phyloP scores from a whole-genome alignment of 176 grass and related monocot genomes.

The Neostapfia colusana region DNA sequence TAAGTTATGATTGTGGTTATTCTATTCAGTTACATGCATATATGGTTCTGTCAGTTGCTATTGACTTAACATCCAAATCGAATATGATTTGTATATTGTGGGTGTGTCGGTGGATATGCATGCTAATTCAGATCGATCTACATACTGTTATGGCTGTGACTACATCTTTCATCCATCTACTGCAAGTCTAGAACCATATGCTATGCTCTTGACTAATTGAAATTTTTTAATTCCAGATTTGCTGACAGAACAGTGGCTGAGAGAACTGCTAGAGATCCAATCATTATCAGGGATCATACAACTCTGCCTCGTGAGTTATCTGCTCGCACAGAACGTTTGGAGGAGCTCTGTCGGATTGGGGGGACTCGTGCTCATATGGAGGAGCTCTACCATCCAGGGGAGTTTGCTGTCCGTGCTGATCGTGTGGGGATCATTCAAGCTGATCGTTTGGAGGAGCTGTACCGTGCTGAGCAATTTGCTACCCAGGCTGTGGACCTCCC shows the following conservation, averaged over 20 bases:
- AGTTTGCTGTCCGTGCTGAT: slow-evolving; percentile 34
- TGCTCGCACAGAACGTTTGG: slow-evolving; percentile 31
- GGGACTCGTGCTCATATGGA: slow-evolving; percentile 26
- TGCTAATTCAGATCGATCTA: slow-evolving; percentile 25
- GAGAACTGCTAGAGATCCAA: slow-evolving; percentile 18
- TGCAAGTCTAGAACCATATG: slow-evolving; percentile 18
- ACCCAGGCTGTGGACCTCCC: slow-evolving; percentile 24
- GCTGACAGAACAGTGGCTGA: slow-evolving; percentile 43
- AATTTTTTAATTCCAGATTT: slow-evolving; percentile 42
- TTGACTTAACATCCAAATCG: neutral
- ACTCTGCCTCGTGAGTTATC: slow-evolving; percentile 22
- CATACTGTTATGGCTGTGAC: slow-evolving; percentile 14
- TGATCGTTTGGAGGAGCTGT: slow-evolving; percentile 26
- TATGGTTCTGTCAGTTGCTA: slow-evolving; percentile 8
- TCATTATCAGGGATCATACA: slow-evolving; percentile 45
- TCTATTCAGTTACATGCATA: slow-evolving; percentile 4
- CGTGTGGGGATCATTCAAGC: slow-evolving; percentile 12
- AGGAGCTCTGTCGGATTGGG: slow-evolving; percentile 26
- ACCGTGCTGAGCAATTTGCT: slow-evolving; percentile 32
- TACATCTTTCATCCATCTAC: slow-evolving; percentile 2
- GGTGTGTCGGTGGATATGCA: neutral
- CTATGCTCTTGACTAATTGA: slow-evolving; percentile 9
- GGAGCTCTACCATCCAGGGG: slow-evolving; percentile 34
- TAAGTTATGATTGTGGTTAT: slow-evolving; percentile 34
- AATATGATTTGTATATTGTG: neutral